Evolutionary conservation across 1,139 yeast genomes (phyloP).

Genomic region (Hyphopichia burtonii): DNA sequence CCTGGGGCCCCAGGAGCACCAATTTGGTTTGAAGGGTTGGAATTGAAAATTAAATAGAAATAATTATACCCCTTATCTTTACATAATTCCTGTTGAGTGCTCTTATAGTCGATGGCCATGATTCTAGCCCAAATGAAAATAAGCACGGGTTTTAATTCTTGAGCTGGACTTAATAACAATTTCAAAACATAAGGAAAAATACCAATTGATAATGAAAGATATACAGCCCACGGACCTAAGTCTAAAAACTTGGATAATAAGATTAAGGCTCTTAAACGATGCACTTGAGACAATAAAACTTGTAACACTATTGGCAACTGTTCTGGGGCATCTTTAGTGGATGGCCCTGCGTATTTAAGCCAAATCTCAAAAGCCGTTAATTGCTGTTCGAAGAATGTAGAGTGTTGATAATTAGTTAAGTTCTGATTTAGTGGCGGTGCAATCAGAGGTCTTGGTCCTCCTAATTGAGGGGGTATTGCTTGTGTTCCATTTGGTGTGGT

Average conservation of each 20-base stretch:
- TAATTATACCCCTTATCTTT: constrained; percentile 91
- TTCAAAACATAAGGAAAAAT: constrained; percentile 94
- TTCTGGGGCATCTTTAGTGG: constrained; percentile 85
- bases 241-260: constrained; percentile 83
- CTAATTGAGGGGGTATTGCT: constrained; percentile 5
- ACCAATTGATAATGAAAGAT: constrained; percentile 87
- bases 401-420: constrained; percentile 65
- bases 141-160: constrained; percentile 88
- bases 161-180: constrained; percentile 90
- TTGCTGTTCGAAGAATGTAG: constrained; percentile 94
- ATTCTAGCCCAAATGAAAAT: constrained; percentile 98
- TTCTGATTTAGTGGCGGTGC: constrained; percentile 29
- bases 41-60: constrained; percentile 69
- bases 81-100: constrained; percentile 88
- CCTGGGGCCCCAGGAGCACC: constrained; percentile 32
- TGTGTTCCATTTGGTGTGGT: constrained; percentile 9
- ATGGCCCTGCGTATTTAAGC: constrained; percentile 84
- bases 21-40: constrained; percentile 26
- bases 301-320: constrained; percentile 93
- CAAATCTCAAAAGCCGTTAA: constrained; percentile 94
- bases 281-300: constrained; percentile 90
- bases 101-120: constrained; percentile 89
- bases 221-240: constrained; percentile 97
- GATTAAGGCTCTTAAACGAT: constrained; percentile 84
- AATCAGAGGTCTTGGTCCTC: constrained; percentile 7